These are phyloP conservation scores for Mariannaea sp. DNA, from an alignment of 2,329 filamentous ascomycete species.

Conservation along the genomic window DNA sequence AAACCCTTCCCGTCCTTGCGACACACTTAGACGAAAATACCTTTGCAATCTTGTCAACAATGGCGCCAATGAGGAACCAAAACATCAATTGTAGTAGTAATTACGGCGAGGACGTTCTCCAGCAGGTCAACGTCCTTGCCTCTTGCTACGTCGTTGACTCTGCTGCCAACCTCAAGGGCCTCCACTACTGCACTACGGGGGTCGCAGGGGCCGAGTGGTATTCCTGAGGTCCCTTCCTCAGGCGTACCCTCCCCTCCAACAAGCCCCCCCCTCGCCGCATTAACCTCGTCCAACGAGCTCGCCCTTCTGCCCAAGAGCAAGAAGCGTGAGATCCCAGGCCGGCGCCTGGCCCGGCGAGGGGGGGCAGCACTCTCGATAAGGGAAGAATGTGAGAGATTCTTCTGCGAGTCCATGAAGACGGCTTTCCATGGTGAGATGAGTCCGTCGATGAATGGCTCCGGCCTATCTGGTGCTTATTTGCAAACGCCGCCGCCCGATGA, in stretches of 20 bases:
- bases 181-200: constrained; percentile 96
- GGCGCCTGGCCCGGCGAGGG: constrained; percentile 66
- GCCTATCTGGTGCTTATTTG: constrained; percentile 76
- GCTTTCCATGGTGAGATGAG: constrained; percentile 97
- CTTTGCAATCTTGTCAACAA: constrained; percentile 43
- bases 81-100: constrained; percentile 73
- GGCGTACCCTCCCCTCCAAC: constrained; percentile 81
- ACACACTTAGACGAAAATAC: constrained; percentile 29
- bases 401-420: constrained; percentile 92
- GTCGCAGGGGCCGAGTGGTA: constrained; percentile 88
- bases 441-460: constrained; percentile 75
- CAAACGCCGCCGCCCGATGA: constrained; percentile 61
- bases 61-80: constrained; percentile 74
- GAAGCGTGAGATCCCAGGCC: constrained; percentile 49
- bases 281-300: constrained; percentile 70
- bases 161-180: constrained; percentile 74
- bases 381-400: constrained; percentile 99
- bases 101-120: constrained; percentile 71
- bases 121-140: constrained; percentile 78
- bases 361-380: constrained; percentile 95
- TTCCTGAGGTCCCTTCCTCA: constrained; percentile 89
- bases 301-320: constrained; percentile 64
- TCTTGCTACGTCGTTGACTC: constrained; percentile 87
- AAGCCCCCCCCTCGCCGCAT: constrained; percentile 87
- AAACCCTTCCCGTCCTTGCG: constrained; percentile 12